Evolutionary conservation across 2,329 filamentous ascomycete species (phyloP).

Genomic region (Periconia sp.): DNA sequence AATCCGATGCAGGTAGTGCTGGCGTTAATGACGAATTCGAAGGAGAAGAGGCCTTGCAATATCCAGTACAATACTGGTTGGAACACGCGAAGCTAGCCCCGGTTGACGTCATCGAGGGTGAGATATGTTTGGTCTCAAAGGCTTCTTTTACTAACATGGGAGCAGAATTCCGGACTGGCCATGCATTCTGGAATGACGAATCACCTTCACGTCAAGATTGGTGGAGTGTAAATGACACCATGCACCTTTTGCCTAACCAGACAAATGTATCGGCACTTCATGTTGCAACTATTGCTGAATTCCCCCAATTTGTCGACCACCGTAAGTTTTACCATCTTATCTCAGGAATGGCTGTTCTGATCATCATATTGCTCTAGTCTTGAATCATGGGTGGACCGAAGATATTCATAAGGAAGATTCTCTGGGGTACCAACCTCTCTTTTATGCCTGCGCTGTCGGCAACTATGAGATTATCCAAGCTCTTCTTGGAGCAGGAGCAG

Average conservation of each 20-base stretch:
- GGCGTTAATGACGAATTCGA: constrained; percentile 6
- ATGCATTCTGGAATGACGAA: constrained; percentile 24
- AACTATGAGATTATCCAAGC: constrained; percentile 22
- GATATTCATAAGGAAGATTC: constrained; percentile 25
- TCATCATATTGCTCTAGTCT: constrained; percentile 6
- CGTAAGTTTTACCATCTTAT: neutral
- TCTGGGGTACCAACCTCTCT: constrained; percentile 24
- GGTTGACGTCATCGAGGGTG: constrained; percentile 25
- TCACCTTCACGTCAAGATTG: constrained; percentile 19
- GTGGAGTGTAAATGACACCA: constrained; percentile 20
- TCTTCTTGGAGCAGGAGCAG: constrained; percentile 20
- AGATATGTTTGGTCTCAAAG: too few relatives aligned
- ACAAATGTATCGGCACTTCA: constrained; percentile 22
- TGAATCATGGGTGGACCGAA: constrained; percentile 13
- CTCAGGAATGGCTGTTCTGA: neutral
- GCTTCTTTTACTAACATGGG: too few relatives aligned
- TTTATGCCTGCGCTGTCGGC: constrained; percentile 23
- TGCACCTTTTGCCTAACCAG: constrained; percentile 17
- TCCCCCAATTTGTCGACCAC: constrained; percentile 23
- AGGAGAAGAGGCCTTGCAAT: constrained; percentile 17
- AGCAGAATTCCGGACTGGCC: constrained; percentile 22
- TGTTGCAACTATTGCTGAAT: constrained; percentile 23
- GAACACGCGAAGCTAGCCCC: constrained; percentile 27
- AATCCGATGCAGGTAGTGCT: neutral
- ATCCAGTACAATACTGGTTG: constrained; percentile 30